Evolutionary conservation across 2,329 filamentous ascomycete species (phyloP).

Genomic region (Orbilia brochopaga): DNA sequence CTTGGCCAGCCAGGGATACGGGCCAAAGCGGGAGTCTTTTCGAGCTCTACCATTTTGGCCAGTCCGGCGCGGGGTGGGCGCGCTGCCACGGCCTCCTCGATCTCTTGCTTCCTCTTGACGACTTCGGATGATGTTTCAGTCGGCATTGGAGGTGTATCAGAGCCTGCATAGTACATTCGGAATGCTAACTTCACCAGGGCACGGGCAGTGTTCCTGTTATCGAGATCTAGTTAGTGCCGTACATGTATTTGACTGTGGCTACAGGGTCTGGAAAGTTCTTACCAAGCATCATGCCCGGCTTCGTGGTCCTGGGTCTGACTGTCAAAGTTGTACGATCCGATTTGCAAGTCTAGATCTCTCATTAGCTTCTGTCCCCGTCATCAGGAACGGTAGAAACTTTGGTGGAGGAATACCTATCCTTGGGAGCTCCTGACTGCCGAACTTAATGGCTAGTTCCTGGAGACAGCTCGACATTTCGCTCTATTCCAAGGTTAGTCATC

Average conservation of each 20-base stretch:
- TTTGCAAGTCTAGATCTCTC: constrained; percentile 4
- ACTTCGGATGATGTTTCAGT: constrained; percentile 15
- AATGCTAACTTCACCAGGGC: constrained; percentile 21
- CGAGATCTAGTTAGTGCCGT: background rate
- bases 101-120: constrained; percentile 22
- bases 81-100: constrained; percentile 10
- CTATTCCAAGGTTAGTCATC: constrained; percentile 15
- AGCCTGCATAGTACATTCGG: constrained; percentile 31
- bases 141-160: constrained; percentile 17
- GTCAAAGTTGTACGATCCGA: constrained; percentile 11
- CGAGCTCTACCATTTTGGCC: constrained; percentile 20
- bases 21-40: constrained; percentile 18
- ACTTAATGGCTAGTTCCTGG: constrained; percentile 20
- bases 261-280: constrained; percentile 1
- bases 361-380: background rate
- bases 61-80: constrained; percentile 19
- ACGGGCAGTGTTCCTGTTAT: constrained; percentile 26
- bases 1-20: constrained; percentile 30
- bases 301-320: constrained; percentile 21
- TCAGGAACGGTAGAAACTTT: background rate
- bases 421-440: constrained; percentile 20
- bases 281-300: constrained; percentile 45
- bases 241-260: background rate
- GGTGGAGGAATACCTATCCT: constrained; percentile 19
- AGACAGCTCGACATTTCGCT: constrained; percentile 27